Percentiles rank a stretch among this genome's conserved stretches.
These are phyloP conservation scores for Raffaelea deltoideospora DNA, from an alignment of 2,329 filamentous ascomycete genomes.

Conservation along the genomic window DNA sequence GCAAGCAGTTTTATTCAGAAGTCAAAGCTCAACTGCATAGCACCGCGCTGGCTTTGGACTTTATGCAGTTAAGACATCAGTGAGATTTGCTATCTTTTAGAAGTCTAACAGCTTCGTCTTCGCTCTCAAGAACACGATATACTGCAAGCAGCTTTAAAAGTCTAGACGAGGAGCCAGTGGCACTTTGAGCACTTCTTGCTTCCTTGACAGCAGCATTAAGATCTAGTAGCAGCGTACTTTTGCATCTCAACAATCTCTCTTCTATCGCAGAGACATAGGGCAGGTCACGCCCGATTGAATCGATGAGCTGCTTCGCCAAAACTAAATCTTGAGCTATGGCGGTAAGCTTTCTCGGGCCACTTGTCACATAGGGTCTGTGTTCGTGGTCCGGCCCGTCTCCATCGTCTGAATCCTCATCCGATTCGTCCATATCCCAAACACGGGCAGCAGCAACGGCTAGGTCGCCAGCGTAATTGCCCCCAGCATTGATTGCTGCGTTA, in stretches of 20 bases:
- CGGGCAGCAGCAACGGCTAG: constrained; percentile 12
- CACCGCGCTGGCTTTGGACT: too few relatives aligned
- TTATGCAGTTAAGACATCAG: too few relatives aligned
- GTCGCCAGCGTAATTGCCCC: neutral
- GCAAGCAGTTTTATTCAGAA: too few relatives aligned
- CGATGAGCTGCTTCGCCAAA: constrained; percentile 24
- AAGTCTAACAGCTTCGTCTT: constrained; percentile 34
- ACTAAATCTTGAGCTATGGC: constrained; percentile 30
- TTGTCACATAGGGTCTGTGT: constrained; percentile 21
- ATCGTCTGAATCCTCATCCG: constrained; percentile 17
- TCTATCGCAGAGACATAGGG: constrained; percentile 36
- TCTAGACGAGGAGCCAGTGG: constrained; percentile 23
- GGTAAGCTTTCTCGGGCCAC: constrained; percentile 30
- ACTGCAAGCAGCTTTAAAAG: constrained; percentile 36
- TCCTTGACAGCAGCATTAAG: constrained; percentile 32
- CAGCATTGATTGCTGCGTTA: constrained; percentile 9
- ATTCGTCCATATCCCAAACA: constrained; percentile 10
- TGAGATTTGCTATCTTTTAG: too few relatives aligned
- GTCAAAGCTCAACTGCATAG: too few relatives aligned
- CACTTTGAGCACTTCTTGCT: constrained; percentile 24
- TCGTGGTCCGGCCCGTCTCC: constrained; percentile 17
- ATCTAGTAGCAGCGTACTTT: constrained; percentile 41
- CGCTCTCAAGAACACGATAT: constrained; percentile 36
- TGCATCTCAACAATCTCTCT: constrained; percentile 35
- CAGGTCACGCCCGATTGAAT: constrained; percentile 28